These are phyloP conservation scores for Aspergillus cavernicola DNA, from an alignment of 495 filamentous ascomycete species.

Conservation along the genomic window DNA sequence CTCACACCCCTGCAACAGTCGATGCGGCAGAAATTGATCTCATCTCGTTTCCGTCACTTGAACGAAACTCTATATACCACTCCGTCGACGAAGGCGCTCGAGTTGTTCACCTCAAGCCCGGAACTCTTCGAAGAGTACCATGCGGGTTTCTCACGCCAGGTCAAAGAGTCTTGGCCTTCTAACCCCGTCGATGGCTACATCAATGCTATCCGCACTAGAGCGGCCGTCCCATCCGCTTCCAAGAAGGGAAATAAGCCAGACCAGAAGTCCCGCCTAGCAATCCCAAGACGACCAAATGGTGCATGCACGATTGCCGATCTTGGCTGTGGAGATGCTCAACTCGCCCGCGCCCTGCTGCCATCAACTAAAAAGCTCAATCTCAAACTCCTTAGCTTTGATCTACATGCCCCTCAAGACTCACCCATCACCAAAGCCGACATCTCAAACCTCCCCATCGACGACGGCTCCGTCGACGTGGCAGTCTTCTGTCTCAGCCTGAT, in stretches of 20 bases:
- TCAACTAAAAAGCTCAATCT: conserved; percentile 59
- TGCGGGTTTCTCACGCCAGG: conserved; percentile 88
- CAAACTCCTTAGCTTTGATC: conserved; percentile 64
- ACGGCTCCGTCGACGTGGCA: conserved; percentile 73
- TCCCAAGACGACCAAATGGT: conserved; percentile 51
- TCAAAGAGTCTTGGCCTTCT: conserved; percentile 84
- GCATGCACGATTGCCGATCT: conserved; percentile 79
- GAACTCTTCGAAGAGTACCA: conserved; percentile 95
- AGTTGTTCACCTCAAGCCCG: conserved; percentile 74
- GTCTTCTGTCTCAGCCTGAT: conserved; percentile 95
- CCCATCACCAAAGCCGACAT: conserved; percentile 87
- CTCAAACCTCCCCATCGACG: conserved; percentile 68
- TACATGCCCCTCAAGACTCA: conserved; percentile 53
- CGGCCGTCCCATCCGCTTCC: conserved; percentile 28
- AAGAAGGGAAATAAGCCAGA: conserved; percentile 35
- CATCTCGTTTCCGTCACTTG: conserved; percentile 92
- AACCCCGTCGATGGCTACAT: conserved; percentile 91
- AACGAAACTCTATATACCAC: conserved; percentile 96
- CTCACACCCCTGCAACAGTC: conserved; percentile 88
- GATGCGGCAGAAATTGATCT: conserved; percentile 90
- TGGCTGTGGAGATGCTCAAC: conserved; percentile 74
- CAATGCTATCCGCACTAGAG: conserved; percentile 57
- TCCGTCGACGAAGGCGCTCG: conserved; percentile 71
- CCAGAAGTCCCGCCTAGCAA: conserved; percentile 26
- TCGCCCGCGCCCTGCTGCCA: conserved; percentile 58